Conservation (phyloP, 1,284 basidiomycete species). For the Polyporus tsugae region DNA sequence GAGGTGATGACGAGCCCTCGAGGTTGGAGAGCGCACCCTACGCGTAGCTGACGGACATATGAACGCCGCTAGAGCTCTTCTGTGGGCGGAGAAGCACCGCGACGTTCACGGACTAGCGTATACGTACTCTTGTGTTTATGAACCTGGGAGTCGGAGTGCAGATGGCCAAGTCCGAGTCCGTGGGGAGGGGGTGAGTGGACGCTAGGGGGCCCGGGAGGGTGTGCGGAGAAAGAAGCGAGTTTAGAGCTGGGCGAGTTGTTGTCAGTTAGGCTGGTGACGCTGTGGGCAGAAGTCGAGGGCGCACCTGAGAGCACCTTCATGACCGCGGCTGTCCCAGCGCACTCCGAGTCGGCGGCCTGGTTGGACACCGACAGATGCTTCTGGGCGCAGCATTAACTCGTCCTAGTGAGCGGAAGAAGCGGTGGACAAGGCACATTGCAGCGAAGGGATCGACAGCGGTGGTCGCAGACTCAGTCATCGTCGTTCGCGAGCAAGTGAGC, state of each 20-base stretch:
- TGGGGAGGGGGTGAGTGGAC: neutral
- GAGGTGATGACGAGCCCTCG: neutral
- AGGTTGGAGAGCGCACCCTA: neutral
- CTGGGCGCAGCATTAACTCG: neutral
- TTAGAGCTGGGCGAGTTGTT: neutral
- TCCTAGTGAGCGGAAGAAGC: neutral
- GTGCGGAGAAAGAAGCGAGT: neutral
- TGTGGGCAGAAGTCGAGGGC: neutral
- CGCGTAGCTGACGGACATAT: neutral
- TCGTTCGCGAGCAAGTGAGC: neutral
- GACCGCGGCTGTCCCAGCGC: neutral
- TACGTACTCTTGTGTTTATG: neutral
- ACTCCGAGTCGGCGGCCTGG: neutral
- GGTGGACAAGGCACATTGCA: neutral
- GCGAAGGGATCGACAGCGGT: neutral
- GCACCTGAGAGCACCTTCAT: neutral
- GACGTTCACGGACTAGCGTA: neutral
- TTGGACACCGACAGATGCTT: neutral
- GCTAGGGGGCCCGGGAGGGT: neutral
- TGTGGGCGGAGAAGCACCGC: neutral
- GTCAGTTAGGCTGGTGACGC: neutral
- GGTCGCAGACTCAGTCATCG: too few species aligned
- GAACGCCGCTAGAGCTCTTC: conserved; percentile 4
- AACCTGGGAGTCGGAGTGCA: neutral
- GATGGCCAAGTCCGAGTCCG: neutral